Conservation (phyloP, 352 stramenopile species). For the Globisporangium paroecandrum region DNA sequence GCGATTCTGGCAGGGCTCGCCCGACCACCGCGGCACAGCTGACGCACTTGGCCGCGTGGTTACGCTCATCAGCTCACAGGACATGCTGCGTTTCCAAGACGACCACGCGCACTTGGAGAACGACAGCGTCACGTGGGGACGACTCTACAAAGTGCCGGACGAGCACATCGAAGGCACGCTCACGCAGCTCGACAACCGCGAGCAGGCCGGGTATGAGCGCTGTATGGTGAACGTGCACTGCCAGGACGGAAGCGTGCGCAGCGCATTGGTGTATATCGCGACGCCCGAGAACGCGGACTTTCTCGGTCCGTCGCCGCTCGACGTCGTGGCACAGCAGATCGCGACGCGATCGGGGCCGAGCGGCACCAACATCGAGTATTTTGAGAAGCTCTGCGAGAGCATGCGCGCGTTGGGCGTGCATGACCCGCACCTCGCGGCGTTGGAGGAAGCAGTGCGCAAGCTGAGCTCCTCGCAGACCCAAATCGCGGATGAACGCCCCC, state of each 20-base stretch:
- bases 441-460: conserved; percentile 69
- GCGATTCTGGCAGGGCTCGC: conserved; percentile 88
- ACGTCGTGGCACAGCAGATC: conserved; percentile 81
- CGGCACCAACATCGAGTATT: conserved; percentile 84
- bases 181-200: conserved; percentile 79
- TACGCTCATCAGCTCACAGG: conserved; percentile 75
- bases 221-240: conserved; percentile 75
- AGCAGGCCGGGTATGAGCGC: conserved; percentile 77
- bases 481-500: background rate
- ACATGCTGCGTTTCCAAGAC: conserved; percentile 76
- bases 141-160: conserved; percentile 83
- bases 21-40: conserved; percentile 81
- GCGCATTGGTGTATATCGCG: conserved; percentile 83
- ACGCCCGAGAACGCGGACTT: conserved; percentile 84
- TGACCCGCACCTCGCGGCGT: conserved; percentile 68
- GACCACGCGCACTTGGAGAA: conserved; percentile 54
- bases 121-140: conserved; percentile 78
- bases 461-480: conserved; percentile 16
- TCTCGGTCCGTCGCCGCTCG: conserved; percentile 59
- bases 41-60: conserved; percentile 80
- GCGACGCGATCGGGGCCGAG: conserved; percentile 63
- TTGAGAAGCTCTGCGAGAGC: conserved; percentile 78
- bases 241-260: conserved; percentile 57
- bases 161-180: conserved; percentile 73
- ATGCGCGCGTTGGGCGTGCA: conserved; percentile 73